Conservation (phyloP, 345 rosid species). For the Salix udensis region DNA sequence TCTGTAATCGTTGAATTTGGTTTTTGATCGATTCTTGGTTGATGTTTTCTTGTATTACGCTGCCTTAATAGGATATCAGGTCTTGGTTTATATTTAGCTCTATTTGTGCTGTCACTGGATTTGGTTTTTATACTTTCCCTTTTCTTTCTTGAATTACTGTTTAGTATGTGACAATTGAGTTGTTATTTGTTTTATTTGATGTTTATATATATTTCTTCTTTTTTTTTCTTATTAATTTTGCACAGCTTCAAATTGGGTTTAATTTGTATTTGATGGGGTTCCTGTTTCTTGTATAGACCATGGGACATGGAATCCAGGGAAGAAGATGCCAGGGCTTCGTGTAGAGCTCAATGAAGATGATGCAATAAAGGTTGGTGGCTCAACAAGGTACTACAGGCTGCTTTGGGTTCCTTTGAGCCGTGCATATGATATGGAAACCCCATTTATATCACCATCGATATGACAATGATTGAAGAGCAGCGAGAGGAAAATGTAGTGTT, state of each 20-base stretch:
- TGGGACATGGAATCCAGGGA: constrained; percentile 85
- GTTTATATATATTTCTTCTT: neutral
- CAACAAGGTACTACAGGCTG: constrained; percentile 72
- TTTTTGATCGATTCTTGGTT: neutral
- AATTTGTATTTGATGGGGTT: constrained; percentile 14
- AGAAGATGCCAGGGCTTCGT: constrained; percentile 53
- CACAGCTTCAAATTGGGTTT: neutral
- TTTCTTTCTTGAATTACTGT: neutral
- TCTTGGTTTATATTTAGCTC: neutral
- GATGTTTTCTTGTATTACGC: neutral
- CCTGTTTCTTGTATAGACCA: constrained; percentile 49
- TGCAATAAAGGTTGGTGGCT: constrained; percentile 64
- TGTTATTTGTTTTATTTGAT: neutral
- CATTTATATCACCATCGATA: constrained; percentile 42
- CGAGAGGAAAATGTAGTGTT: constrained; percentile 32
- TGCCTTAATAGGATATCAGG: neutral
- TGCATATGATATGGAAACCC: constrained; percentile 57
- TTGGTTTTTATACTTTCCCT: neutral
- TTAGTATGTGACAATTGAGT: neutral
- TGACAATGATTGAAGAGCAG: constrained; percentile 28
- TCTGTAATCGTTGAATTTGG: constrained; percentile 2
- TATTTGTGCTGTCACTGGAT: neutral
- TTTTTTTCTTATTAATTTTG: neutral
- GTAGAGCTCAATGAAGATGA: constrained; percentile 80
- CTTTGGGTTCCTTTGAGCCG: constrained; percentile 73